Evolutionary conservation across 2,329 filamentous ascomycete species (phyloP).

Genomic region (Stachybotrys chlorohalonatus): DNA sequence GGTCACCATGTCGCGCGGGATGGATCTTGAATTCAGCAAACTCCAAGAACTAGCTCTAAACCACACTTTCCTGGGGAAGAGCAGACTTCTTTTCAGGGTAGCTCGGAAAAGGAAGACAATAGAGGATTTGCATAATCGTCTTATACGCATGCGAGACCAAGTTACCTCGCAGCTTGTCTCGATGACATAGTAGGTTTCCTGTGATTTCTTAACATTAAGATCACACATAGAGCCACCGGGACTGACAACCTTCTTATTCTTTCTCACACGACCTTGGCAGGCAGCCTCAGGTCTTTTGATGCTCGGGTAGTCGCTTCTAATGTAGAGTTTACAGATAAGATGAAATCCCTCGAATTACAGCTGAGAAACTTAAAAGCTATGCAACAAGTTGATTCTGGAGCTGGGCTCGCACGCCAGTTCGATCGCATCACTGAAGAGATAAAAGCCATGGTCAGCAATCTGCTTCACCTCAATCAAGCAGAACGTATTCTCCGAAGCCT

Average conservation of each 20-base stretch:
- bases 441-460: background rate
- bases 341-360: background rate
- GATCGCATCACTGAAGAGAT: background rate
- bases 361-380: background rate
- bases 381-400: background rate
- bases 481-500: constrained; percentile 1
- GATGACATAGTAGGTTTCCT: background rate
- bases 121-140: background rate
- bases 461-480: background rate
- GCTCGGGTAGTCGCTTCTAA: too few species aligned
- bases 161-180: background rate
- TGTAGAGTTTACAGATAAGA: background rate
- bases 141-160: background rate
- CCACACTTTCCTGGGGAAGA: background rate
- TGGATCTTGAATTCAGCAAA: background rate
- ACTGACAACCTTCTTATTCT: too few species aligned
- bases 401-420: background rate
- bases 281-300: too few species aligned
- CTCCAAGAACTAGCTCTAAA: background rate
- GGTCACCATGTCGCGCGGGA: background rate
- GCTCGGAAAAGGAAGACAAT: background rate
- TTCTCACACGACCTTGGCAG: too few species aligned
- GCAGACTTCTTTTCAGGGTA: background rate
- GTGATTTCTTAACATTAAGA: too few species aligned
- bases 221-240: too few species aligned